Base-by-base conservation (phyloP, 164 flowering plant species). In the Stephania cephalantha region DNA sequence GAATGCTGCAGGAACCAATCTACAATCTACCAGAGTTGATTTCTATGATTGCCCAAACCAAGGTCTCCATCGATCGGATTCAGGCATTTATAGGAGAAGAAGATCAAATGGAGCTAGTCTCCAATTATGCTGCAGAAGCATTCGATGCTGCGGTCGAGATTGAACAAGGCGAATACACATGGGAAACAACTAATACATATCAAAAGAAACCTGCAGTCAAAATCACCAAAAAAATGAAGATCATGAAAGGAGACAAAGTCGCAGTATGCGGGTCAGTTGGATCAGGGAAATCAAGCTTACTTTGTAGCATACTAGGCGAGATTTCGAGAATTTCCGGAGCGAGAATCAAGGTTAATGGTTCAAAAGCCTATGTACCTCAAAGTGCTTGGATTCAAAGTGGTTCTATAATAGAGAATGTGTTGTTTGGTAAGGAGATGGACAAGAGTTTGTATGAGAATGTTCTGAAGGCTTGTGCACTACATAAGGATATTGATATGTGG, bases 361-460 rank as follows among this genome's bases (percentile, higher is more conserved):
- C 88, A 15, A 91, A 84, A 78, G 94, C 95, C 45, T 91, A 88
- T 81, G 98, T 90, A 9, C 91, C 91, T 18, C 97, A 93, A 74
- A 88, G 87, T 68, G 87, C 96, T 70, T 93, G 98, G 98, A 89
- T 93, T 68, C 98, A 93, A 75, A 88, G 92, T 0, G 97, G 98
- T 5, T 88, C 90, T 0, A 76, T 94, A 1, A 81, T 89, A 81
- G 97, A 94, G 11, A 94, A 94, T 77, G 83, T 94, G 7, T 66
- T 94, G 83, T 94, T 93, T 81, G 97, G 95, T 18, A 87, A 83
- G 86, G 84, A 86, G 64, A 86, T 89, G 88, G 77, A 88, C 9
- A 75, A 48, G 48, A 71, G 25, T 18, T 77, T 85, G 12, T 94
- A 94, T 75, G 82, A 83, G 70, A 78, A 81, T 46, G 97, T 91